phyloP scores from a whole-genome alignment of 306 rosid species.

The Heteromeles arbutifolia region DNA sequence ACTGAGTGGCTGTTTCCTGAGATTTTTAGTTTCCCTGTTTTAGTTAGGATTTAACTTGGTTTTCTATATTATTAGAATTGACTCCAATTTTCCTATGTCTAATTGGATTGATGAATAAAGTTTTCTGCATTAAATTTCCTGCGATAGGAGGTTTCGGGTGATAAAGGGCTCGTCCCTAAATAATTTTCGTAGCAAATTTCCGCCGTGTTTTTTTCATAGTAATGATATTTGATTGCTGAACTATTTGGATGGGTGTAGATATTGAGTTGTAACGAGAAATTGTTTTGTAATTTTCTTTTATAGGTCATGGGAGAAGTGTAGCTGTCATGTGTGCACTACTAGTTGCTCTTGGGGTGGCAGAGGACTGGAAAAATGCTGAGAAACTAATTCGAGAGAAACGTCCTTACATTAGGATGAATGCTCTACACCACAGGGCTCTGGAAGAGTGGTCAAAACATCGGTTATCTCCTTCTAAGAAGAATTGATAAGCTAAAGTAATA shows the following conservation, averaged over 20 bases:
- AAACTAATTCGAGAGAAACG: conserved; percentile 61
- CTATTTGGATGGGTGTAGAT: neutral
- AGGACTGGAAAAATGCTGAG: conserved; percentile 92
- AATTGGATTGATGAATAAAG: too few relatives aligned
- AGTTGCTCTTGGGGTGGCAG: conserved; percentile 70
- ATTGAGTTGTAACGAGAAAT: conserved; percentile 4
- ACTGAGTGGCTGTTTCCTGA: too few relatives aligned
- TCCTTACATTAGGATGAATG: conserved; percentile 68
- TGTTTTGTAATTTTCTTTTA: neutral
- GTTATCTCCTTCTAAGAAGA: conserved; percentile 45
- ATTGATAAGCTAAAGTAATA: conserved; percentile 2
- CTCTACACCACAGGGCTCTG: conserved; percentile 63
- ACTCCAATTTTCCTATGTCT: too few relatives aligned
- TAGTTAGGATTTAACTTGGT: too few relatives aligned
- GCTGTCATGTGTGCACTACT: conserved; percentile 86
- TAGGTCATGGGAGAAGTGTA: conserved; percentile 96
- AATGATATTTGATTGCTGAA: neutral
- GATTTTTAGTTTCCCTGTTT: too few relatives aligned
- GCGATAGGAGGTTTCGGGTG: neutral
- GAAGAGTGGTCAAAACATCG: conserved; percentile 85
- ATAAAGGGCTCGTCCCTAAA: neutral
- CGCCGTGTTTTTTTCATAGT: neutral
- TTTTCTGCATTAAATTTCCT: too few relatives aligned
- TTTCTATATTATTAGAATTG: too few relatives aligned
- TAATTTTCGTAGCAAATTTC: neutral